Percentiles rank a stretch among this genome's conserved stretches.
Evolutionary conservation across 305 asterid species (phyloP).

Genomic region (Fraxinus platypoda): DNA sequence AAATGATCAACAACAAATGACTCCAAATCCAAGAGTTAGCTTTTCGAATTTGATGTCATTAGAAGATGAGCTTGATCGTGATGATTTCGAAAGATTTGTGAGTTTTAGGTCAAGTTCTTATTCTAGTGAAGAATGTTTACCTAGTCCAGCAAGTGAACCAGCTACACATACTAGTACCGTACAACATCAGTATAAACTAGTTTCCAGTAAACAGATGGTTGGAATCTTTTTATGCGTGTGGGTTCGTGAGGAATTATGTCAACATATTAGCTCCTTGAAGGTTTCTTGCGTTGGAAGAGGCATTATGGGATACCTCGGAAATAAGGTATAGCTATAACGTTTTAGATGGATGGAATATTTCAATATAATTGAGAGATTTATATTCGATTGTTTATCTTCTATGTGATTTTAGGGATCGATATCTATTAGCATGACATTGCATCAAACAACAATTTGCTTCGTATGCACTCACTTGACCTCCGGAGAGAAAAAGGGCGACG

Average conservation of each 20-base stretch:
- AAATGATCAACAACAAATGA: conserved; percentile 13
- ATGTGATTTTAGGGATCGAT: conserved; percentile 52
- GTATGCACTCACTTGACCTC: conserved; percentile 85
- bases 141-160: not conserved
- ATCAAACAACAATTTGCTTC: conserved; percentile 53
- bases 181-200: conserved; percentile 45
- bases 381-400: not conserved
- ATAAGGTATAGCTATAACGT: conserved; percentile 47
- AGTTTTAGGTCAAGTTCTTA: conserved; percentile 24
- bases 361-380: not conserved
- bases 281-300: conserved; percentile 82
- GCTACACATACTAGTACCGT: not conserved
- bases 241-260: conserved; percentile 53
- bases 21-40: conserved; percentile 28
- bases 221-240: conserved; percentile 75
- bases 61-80: conserved; percentile 27
- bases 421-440: conserved; percentile 71
- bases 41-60: conserved; percentile 48
- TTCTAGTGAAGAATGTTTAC: conserved; percentile 25
- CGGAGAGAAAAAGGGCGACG: conserved; percentile 68
- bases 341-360: not conserved
- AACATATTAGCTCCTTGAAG: conserved; percentile 47
- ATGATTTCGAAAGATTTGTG: conserved; percentile 12
- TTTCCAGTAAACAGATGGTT: conserved; percentile 86
- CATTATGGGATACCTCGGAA: conserved; percentile 87